Base-by-base conservation (phyloP, 495 filamentous ascomycete species). In the Penicillium riverlandense region DNA sequence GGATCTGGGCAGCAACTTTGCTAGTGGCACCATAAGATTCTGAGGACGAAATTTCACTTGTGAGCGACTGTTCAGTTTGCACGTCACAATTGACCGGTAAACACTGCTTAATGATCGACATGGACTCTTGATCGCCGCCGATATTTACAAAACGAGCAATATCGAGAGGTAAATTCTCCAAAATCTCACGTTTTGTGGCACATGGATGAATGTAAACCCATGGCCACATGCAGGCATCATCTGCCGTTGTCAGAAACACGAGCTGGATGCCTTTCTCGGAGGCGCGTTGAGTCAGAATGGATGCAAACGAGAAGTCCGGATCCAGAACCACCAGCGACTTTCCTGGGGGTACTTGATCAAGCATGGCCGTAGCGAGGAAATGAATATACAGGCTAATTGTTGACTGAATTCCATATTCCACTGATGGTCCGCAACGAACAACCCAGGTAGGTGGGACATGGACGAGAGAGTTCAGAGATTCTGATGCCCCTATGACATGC, bases 121-220 rank as follows among this genome's bases (percentile, higher is more conserved):
- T 8, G 0, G 56, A 6, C 12, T 41, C 39, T 8, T 43, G 16
- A 8, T 38, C 32, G 0, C 30, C 43, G 6, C 49, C 48, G 13
- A 49, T 33, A 10, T 52, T 48, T 11, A 61, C 47, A 11, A 59
- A 42, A 10, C 40, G 42, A 7, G 45, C 29, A 8, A 50, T 40
- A 8, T 48, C 47, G 27, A 22, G 16, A n/a, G 55, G 55, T 5
- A 59, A 13, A 12, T 40, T 47, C 9, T 11, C 43, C 2, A 33
- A 9, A 0, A 55, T 15, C 10, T 59, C 58, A 29, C 51, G 44
- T 38, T 37, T 40, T 11, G 49, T 44, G 7, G 43, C 36, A 34
- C 40, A 28, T 6, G 11, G 49, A 44, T 62, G 59, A 2, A 62
- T 38, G 38, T 37, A 38, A 11, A 49, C 40, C 49, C 47, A 57